Evolutionary conservation across 192 early-diverging fungal species (phyloP).

Genomic region (Umbelopsis sp.): DNA sequence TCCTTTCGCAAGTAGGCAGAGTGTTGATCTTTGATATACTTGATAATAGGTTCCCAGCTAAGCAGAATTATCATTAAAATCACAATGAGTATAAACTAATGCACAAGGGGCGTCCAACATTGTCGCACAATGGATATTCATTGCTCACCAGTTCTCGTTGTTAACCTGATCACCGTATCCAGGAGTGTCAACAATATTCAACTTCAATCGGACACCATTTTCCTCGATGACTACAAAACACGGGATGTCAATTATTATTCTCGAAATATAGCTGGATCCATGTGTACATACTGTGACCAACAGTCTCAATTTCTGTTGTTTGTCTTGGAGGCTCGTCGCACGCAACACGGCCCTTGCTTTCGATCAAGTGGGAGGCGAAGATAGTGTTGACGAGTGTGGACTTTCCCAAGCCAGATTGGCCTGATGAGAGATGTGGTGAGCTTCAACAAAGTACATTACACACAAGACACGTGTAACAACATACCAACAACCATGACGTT

Average conservation of each 20-base stretch:
- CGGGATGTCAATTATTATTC: neutral
- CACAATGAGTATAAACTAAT: neutral
- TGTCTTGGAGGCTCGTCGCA: slow-evolving; percentile 83
- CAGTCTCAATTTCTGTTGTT: slow-evolving; percentile 93
- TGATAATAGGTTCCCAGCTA: slow-evolving; percentile 97
- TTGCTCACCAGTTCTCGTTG: slow-evolving; percentile 89
- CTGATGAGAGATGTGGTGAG: slow-evolving; percentile 44
- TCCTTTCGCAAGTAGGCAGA: slow-evolving; percentile 93
- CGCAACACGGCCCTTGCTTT: slow-evolving; percentile 84
- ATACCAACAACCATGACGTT: slow-evolving; percentile 97
- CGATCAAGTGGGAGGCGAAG: slow-evolving; percentile 94
- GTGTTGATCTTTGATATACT: slow-evolving; percentile 99
- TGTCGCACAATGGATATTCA: neutral
- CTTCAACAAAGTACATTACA: neutral
- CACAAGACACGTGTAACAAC: slow-evolving; percentile 20
- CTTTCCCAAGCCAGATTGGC: slow-evolving; percentile 97
- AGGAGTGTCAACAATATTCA: slow-evolving; percentile 98
- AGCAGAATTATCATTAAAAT: neutral
- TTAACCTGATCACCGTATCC: slow-evolving; percentile 99
- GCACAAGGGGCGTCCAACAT: neutral
- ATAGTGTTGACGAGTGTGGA: slow-evolving; percentile 98
- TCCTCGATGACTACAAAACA: slow-evolving; percentile 82
- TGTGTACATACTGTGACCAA: slow-evolving; percentile 74
- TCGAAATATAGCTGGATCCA: neutral
- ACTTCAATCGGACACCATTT: slow-evolving; percentile 88